phyloP scores from a whole-genome alignment of 176 grass and related monocot genomes.

The Elymus sibiricus region DNA sequence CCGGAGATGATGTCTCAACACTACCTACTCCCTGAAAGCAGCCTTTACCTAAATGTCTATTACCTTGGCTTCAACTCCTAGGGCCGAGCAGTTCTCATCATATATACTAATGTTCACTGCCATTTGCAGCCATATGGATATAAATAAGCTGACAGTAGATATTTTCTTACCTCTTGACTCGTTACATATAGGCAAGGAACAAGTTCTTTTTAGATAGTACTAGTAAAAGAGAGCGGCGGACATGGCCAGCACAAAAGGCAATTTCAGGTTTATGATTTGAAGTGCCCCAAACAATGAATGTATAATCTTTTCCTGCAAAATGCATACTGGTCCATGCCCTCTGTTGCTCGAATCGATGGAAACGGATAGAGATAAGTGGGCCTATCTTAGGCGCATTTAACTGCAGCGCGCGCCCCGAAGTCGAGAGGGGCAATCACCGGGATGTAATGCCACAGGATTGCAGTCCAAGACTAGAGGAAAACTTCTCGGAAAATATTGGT shows the following conservation, averaged over 20 bases:
- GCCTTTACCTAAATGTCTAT: constrained; percentile 33
- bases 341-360: not conserved
- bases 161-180: not conserved
- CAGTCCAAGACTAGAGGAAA: not conserved
- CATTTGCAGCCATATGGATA: not conserved
- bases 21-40: constrained; percentile 51
- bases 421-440: constrained; percentile 10
- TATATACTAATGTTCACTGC: not conserved
- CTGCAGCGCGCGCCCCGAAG: constrained; percentile 8
- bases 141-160: not conserved
- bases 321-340: not conserved
- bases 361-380: constrained; percentile 10
- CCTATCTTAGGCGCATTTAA: constrained; percentile 16
- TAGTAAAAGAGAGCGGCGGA: not conserved
- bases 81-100: not conserved
- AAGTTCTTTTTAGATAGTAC: not conserved
- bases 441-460: not conserved
- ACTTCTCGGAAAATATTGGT: not conserved
- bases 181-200: not conserved
- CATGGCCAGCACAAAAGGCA: not conserved
- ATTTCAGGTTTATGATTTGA: not conserved
- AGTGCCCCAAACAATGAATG: not conserved
- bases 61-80: constrained; percentile 23
- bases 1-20: constrained; percentile 28
- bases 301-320: not conserved